A percentile compares a stretch with the other conserved stretches of the same genome.
These are phyloP conservation scores for Delitschia confertaspora DNA, from an alignment of 495 filamentous ascomycete species.

Conservation along the genomic window DNA sequence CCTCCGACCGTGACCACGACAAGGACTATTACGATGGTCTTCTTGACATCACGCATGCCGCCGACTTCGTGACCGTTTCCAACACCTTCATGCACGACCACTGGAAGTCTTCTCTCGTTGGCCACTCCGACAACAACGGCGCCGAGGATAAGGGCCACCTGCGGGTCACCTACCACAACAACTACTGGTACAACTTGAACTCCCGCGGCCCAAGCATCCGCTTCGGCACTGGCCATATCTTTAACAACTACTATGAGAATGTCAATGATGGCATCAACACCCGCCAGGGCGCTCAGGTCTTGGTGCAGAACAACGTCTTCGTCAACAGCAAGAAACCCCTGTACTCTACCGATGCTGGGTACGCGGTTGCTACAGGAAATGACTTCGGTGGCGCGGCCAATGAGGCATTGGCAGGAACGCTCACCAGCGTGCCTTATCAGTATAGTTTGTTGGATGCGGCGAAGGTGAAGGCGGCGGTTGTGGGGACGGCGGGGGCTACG, in stretches of 20 bases:
- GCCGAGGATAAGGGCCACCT: conserved; percentile 47
- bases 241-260: conserved; percentile 41
- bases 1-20: conserved; percentile 37
- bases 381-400: conserved; percentile 46
- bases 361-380: conserved; percentile 45
- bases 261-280: conserved; percentile 55
- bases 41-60: conserved; percentile 50
- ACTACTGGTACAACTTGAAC: conserved; percentile 54
- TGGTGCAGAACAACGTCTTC: conserved; percentile 55
- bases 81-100: conserved; percentile 52
- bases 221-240: conserved; percentile 53
- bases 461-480: conserved; percentile 40
- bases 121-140: conserved; percentile 48
- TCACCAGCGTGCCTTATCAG: conserved; percentile 44
- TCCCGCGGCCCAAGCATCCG: conserved; percentile 52
- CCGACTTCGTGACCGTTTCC: conserved; percentile 46
- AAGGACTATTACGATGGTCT: conserved; percentile 61
- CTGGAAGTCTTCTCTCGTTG: conserved; percentile 56
- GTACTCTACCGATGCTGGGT: conserved; percentile 48
- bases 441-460: conserved; percentile 41
- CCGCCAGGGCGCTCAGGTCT: conserved; percentile 54
- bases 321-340: conserved; percentile 41
- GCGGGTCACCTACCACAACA: conserved; percentile 53
- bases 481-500: conserved; percentile 47
- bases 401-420: conserved; percentile 40